phyloP scores from a whole-genome alignment of 2,329 filamentous ascomycete species.

The Aspergillus fijiensis region DNA sequence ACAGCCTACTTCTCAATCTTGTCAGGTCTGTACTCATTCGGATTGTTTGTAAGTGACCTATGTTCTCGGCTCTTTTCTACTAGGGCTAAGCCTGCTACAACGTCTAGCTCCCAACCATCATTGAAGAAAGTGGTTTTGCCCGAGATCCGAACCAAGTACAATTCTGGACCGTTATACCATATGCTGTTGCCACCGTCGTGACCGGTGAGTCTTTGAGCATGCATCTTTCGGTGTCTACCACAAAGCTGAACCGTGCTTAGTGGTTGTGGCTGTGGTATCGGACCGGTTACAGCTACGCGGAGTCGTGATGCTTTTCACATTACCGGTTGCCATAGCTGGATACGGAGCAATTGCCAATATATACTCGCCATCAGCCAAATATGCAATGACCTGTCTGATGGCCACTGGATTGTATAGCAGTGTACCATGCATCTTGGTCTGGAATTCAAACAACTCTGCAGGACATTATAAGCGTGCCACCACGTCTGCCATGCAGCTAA shows the following conservation, averaged over 20 bases:
- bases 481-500: constrained; percentile 63
- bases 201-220: constrained; percentile 44
- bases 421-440: constrained; percentile 63
- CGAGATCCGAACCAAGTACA: constrained; percentile 58
- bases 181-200: constrained; percentile 59
- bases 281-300: constrained; percentile 62
- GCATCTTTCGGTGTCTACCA: background rate
- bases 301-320: constrained; percentile 61
- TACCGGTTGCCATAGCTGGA: constrained; percentile 64
- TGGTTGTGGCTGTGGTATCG: constrained; percentile 54
- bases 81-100: background rate
- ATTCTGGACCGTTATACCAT: constrained; percentile 64
- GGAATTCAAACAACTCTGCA: constrained; percentile 67
- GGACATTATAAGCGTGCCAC: constrained; percentile 71
- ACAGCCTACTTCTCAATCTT: constrained; percentile 60
- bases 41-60: constrained; percentile 56
- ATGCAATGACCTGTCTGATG: constrained; percentile 68
- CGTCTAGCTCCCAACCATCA: constrained; percentile 61
- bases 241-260: constrained; percentile 10
- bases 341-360: constrained; percentile 64
- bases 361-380: constrained; percentile 53
- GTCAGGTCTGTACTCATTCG: constrained; percentile 62
- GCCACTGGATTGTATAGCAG: constrained; percentile 63
- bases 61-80: background rate
- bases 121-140: constrained; percentile 56